Conservation (phyloP, 176 grass and related monocot species). For the Melocanna baccifera region DNA sequence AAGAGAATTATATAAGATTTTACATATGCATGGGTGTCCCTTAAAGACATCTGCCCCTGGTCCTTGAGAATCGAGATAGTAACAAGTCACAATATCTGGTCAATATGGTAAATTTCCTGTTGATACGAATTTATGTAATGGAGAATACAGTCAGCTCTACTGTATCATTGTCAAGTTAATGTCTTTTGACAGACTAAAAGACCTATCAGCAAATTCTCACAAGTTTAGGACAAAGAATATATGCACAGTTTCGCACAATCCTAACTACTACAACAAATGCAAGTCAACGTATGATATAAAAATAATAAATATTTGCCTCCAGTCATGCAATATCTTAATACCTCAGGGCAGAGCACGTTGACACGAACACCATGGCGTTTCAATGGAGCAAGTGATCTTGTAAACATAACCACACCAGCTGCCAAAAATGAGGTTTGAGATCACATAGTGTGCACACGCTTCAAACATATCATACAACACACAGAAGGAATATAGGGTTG, state of each 20-base stretch:
- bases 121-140: not conserved
- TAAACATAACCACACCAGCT: conserved; percentile 95
- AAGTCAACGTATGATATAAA: conserved; percentile 4
- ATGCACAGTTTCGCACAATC: not conserved
- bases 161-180: conserved; percentile 14
- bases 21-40: not conserved
- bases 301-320: conserved; percentile 12
- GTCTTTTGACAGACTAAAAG: conserved; percentile 5
- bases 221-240: not conserved
- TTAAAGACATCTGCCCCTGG: not conserved
- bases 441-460: not conserved
- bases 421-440: conserved; percentile 33
- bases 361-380: conserved; percentile 80
- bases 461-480: not conserved
- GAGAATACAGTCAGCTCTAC: not conserved
- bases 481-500: not conserved
- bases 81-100: not conserved
- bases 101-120: not conserved
- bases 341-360: conserved; percentile 94
- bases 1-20: conserved; percentile 12
- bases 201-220: conserved; percentile 6
- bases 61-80: conserved; percentile 6
- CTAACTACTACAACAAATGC: not conserved
- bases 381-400: conserved; percentile 78
- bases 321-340: conserved; percentile 36